Conservation (phyloP, 2,329 filamentous ascomycete species). For the Sporothrix dimorphospora region DNA sequence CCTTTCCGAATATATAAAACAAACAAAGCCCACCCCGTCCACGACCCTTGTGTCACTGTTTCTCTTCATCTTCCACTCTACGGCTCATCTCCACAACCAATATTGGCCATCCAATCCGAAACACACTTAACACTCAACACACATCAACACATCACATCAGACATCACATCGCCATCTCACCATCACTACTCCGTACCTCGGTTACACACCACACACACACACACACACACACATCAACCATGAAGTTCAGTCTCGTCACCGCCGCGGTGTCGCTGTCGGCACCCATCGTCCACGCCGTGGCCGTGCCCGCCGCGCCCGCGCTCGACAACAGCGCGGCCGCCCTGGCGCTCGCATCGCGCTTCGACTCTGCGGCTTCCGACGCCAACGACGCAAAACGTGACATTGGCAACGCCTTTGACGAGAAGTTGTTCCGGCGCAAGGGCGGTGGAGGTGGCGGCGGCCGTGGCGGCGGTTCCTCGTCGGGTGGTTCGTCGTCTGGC, state of each 20-base stretch:
- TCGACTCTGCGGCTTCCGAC: not conserved
- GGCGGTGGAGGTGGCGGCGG: slow-evolving; percentile 56
- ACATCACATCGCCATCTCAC: not conserved
- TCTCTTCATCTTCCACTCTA: not conserved
- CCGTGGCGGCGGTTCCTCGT: slow-evolving; percentile 24
- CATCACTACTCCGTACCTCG: not conserved
- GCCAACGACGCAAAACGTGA: slow-evolving; percentile 30
- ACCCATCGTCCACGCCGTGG: slow-evolving; percentile 35
- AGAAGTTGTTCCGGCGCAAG: slow-evolving; percentile 59
- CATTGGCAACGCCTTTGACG: slow-evolving; percentile 28
- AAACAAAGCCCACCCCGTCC: not conserved
- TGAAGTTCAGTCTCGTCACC: slow-evolving; percentile 30
- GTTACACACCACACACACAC: not conserved
- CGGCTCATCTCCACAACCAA: not conserved
- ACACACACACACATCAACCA: not conserved
- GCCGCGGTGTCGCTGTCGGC: slow-evolving; percentile 28
- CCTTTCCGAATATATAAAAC: slow-evolving; percentile 9
- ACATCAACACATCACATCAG: slow-evolving; percentile 1
- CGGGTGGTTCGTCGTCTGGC: not conserved
- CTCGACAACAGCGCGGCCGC: slow-evolving; percentile 1
- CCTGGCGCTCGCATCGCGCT: slow-evolving; percentile 8
- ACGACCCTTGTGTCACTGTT: not conserved
- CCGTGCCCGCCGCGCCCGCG: slow-evolving; percentile 30
- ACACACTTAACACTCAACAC: slow-evolving; percentile 1
- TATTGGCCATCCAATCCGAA: not conserved